These are phyloP conservation scores for Kalanchoe fedtschenkoi DNA, from an alignment of 164 flowering plant genomes.

Conservation along the genomic window DNA sequence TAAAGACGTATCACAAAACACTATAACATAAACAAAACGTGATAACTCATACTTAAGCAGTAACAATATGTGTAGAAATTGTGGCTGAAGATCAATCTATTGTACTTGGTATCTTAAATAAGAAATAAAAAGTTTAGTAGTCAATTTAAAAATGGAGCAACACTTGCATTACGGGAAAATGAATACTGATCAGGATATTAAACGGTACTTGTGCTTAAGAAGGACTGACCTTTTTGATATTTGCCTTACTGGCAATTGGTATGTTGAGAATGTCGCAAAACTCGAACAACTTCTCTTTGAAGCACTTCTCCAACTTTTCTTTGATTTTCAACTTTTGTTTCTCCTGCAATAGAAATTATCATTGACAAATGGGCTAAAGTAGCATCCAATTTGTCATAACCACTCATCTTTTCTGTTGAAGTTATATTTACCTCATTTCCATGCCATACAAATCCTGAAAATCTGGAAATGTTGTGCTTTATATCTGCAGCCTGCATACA, in stretches of 20 bases:
- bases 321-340: conserved; percentile 58
- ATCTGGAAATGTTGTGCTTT: conserved; percentile 62
- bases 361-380: neutral
- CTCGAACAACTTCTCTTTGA: conserved; percentile 66
- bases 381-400: neutral
- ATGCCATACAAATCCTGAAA: conserved; percentile 93
- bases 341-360: conserved; percentile 38
- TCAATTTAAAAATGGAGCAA: neutral
- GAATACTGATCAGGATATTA: neutral
- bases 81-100: neutral
- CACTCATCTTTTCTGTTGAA: neutral
- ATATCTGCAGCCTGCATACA: conserved; percentile 57
- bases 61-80: neutral
- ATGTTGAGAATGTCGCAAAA: conserved; percentile 81
- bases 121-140: too few relatives aligned
- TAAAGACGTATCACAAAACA: neutral
- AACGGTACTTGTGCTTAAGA: neutral
- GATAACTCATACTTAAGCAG: neutral
- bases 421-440: conserved; percentile 58
- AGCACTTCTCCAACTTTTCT: conserved; percentile 72
- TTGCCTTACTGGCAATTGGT: conserved; percentile 42
- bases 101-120: too few relatives aligned
- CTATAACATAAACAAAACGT: neutral
- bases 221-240: conserved; percentile 63
- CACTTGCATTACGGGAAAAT: neutral